Evolutionary conservation across 2,329 filamentous ascomycete species (phyloP).

Genomic region (Pseudopithomyces chartarum): DNA sequence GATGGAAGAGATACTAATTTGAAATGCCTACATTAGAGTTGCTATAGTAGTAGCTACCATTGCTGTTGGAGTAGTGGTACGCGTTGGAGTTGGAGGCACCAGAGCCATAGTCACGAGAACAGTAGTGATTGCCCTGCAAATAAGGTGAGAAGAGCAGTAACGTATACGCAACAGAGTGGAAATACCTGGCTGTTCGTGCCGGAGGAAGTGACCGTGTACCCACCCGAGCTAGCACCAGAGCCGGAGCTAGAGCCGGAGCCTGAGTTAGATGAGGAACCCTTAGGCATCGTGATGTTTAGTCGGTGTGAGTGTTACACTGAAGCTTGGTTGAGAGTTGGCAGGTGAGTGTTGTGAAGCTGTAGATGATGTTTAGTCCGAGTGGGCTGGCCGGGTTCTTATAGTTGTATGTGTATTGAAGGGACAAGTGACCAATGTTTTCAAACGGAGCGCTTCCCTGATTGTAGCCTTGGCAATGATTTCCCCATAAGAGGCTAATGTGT

Average conservation of each 20-base stretch:
- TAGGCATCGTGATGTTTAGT: slow-evolving; percentile 1
- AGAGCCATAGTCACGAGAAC: slow-evolving; percentile 44
- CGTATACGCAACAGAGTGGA: not conserved
- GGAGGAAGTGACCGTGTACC: slow-evolving; percentile 46
- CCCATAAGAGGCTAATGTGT: too few species aligned
- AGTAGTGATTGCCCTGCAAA: slow-evolving; percentile 47
- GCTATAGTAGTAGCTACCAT: slow-evolving; percentile 45
- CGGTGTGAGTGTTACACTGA: not conserved
- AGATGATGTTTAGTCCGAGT: too few species aligned
- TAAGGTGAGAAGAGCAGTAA: not conserved
- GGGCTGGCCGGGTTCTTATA: too few species aligned
- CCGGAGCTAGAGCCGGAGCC: slow-evolving; percentile 6
- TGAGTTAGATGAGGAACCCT: slow-evolving; percentile 16
- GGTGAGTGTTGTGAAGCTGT: too few species aligned
- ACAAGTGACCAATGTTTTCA: too few species aligned
- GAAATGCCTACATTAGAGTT: slow-evolving; percentile 39
- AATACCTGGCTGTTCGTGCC: slow-evolving; percentile 48
- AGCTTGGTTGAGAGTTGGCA: too few species aligned
- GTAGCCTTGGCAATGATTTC: too few species aligned
- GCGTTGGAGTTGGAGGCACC: slow-evolving; percentile 41
- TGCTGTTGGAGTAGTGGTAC: slow-evolving; percentile 48
- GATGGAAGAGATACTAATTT: not conserved
- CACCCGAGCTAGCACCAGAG: slow-evolving; percentile 18
- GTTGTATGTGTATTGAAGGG: too few species aligned
- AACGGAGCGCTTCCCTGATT: too few species aligned